Evolutionary conservation across 2,329 filamentous ascomycete genomes (phyloP).

Genomic region (Botrytis hyacinthi): DNA sequence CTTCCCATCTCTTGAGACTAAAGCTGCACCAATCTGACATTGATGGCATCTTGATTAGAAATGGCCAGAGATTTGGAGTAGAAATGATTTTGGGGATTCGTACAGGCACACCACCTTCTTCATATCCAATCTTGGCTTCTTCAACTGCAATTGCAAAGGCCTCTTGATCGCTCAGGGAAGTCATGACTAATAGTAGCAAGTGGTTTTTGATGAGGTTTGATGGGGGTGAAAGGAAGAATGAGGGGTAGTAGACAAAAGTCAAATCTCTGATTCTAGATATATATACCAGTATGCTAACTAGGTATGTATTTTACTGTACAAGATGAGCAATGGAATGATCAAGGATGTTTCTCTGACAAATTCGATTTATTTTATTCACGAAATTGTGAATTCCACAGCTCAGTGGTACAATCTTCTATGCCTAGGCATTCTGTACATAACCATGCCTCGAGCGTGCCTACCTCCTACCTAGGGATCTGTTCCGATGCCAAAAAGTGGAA

Average conservation of each 20-base stretch:
- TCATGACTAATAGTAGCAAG: background rate
- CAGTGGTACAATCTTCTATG: background rate
- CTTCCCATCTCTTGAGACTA: constrained; percentile 67
- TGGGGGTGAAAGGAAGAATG: background rate
- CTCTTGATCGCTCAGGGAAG: constrained; percentile 40
- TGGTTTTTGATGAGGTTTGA: background rate
- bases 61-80: background rate
- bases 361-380: background rate
- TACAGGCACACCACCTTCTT: constrained; percentile 51
- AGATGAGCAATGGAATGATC: background rate
- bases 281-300: background rate
- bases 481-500: background rate
- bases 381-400: background rate
- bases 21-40: constrained; percentile 50
- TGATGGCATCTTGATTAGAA: background rate
- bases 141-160: constrained; percentile 47
- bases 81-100: constrained; percentile 23
- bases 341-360: background rate
- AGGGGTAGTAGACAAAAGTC: background rate
- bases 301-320: background rate
- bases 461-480: too few relatives aligned
- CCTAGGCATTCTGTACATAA: background rate
- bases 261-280: background rate
- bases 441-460: background rate
- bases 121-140: constrained; percentile 47